A percentile compares a stretch with the other conserved stretches of the same genome.
Evolutionary conservation across 2,329 filamentous ascomycete species (phyloP).

Genomic region (Neonectria hederae): DNA sequence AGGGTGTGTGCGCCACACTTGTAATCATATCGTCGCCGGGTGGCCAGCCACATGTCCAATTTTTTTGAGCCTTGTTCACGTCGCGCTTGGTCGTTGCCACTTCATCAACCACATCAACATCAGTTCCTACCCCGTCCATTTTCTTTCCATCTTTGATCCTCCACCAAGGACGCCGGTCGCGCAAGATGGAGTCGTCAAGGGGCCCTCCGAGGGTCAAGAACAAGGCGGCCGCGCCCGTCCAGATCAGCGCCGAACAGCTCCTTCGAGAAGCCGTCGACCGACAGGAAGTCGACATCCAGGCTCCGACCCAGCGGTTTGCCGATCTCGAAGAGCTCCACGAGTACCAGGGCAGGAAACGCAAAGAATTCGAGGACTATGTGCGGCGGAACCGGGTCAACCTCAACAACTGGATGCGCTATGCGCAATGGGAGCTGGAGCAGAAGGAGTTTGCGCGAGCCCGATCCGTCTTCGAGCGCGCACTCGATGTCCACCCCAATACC

Average conservation of each 20-base stretch:
- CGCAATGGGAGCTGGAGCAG: slow-evolving; percentile 96
- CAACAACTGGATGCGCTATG: slow-evolving; percentile 99
- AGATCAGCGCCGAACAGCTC: slow-evolving; percentile 97
- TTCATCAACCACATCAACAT: slow-evolving; percentile 22
- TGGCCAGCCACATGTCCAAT: slow-evolving; percentile 29
- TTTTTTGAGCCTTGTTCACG: slow-evolving; percentile 40
- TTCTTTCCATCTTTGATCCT: not conserved
- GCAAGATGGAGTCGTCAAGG: slow-evolving; percentile 85
- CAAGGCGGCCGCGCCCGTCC: slow-evolving; percentile 89
- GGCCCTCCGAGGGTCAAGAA: slow-evolving; percentile 98
- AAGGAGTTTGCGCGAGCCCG: slow-evolving; percentile 94
- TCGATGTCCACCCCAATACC: slow-evolving; percentile 90
- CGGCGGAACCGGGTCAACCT: slow-evolving; percentile 93
- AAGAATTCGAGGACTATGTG: slow-evolving; percentile 98
- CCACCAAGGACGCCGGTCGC: slow-evolving; percentile 3
- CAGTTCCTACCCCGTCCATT: not conserved
- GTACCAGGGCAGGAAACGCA: slow-evolving; percentile 93
- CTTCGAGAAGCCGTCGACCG: slow-evolving; percentile 96
- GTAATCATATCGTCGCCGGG: slow-evolving; percentile 19
- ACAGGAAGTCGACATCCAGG: slow-evolving; percentile 87
- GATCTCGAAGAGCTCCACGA: slow-evolving; percentile 98
- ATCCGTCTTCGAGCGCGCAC: slow-evolving; percentile 91
- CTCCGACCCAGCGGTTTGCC: slow-evolving; percentile 92
- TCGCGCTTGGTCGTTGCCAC: slow-evolving; percentile 34
- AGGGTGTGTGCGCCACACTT: slow-evolving; percentile 23